Evolutionary conservation across 2,329 filamentous ascomycete genomes (phyloP).

Genomic region (Chaetomium olivaceum): DNA sequence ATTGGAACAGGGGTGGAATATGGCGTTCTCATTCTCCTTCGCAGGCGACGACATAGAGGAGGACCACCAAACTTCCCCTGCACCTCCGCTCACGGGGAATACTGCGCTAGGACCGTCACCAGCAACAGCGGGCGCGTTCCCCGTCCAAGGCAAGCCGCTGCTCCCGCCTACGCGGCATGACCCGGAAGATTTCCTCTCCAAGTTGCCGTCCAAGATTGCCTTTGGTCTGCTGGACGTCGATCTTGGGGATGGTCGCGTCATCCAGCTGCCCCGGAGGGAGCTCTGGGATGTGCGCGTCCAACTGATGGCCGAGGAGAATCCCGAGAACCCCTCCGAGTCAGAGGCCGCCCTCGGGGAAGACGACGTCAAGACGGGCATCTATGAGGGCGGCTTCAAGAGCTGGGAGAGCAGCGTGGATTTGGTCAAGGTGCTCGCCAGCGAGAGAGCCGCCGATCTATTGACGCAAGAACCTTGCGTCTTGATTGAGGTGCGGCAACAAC

Average conservation of each 20-base stretch:
- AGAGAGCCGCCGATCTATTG: slow-evolving; percentile 40
- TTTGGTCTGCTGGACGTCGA: slow-evolving; percentile 63
- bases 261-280: slow-evolving; percentile 69
- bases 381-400: slow-evolving; percentile 86
- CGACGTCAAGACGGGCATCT: slow-evolving; percentile 78
- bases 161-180: slow-evolving; percentile 56
- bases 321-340: slow-evolving; percentile 41
- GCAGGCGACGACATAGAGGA: slow-evolving; percentile 65
- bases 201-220: slow-evolving; percentile 72
- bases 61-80: slow-evolving; percentile 38
- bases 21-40: slow-evolving; percentile 60
- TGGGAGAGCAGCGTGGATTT: slow-evolving; percentile 86
- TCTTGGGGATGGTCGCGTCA: slow-evolving; percentile 55
- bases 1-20: slow-evolving; percentile 13
- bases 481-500: slow-evolving; percentile 52
- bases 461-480: slow-evolving; percentile 44
- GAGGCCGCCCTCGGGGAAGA: slow-evolving; percentile 61
- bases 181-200: slow-evolving; percentile 52
- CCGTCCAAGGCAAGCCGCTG: slow-evolving; percentile 61
- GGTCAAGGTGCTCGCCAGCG: slow-evolving; percentile 62
- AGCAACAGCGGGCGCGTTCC: slow-evolving; percentile 53
- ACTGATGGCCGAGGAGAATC: slow-evolving; percentile 69
- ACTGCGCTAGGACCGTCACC: slow-evolving; percentile 27
- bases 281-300: slow-evolving; percentile 81
- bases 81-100: slow-evolving; percentile 29